These are phyloP conservation scores for Hypomyces perniciosus DNA, from an alignment of 2,329 filamentous ascomycete genomes.

Conservation along the genomic window DNA sequence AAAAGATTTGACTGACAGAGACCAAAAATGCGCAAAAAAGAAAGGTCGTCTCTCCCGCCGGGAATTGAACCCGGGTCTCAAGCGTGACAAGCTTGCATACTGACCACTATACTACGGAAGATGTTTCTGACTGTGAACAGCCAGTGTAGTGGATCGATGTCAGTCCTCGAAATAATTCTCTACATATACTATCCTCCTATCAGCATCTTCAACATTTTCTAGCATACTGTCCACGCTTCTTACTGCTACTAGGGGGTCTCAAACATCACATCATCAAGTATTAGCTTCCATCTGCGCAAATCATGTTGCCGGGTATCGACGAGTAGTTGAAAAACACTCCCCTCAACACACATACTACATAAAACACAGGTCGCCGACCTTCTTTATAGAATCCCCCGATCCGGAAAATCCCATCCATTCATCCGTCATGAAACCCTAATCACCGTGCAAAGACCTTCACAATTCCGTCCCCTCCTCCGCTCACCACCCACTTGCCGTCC, in stretches of 20 bases:
- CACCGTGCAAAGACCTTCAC: slow-evolving; percentile 78
- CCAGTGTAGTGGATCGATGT: slow-evolving; percentile 12
- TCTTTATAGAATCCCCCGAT: neutral
- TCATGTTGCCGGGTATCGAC: slow-evolving; percentile 29
- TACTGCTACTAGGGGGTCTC: too few species aligned
- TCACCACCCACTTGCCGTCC: slow-evolving; percentile 90
- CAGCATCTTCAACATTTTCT: neutral
- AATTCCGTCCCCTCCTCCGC: slow-evolving; percentile 87
- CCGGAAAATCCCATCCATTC: slow-evolving; percentile 2
- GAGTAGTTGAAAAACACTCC: slow-evolving; percentile 21
- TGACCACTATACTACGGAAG: slow-evolving; percentile 21
- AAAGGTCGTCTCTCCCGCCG: slow-evolving; percentile 16
- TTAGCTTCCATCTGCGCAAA: neutral
- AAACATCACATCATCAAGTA: too few species aligned
- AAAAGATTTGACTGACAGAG: neutral
- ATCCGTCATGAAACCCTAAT: slow-evolving; percentile 2
- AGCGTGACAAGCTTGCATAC: slow-evolving; percentile 20
- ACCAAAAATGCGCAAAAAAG: slow-evolving; percentile 3
- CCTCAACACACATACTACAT: slow-evolving; percentile 15
- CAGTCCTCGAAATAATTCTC: neutral
- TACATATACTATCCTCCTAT: neutral
- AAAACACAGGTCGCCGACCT: slow-evolving; percentile 4
- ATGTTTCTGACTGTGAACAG: slow-evolving; percentile 9
- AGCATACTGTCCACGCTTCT: too few species aligned
- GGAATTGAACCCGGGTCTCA: slow-evolving; percentile 20